A percentile compares a stretch with the other conserved stretches of the same genome.
phyloP scores from a whole-genome alignment of 148 eudicot species.

The Amaranthus palmeri region DNA sequence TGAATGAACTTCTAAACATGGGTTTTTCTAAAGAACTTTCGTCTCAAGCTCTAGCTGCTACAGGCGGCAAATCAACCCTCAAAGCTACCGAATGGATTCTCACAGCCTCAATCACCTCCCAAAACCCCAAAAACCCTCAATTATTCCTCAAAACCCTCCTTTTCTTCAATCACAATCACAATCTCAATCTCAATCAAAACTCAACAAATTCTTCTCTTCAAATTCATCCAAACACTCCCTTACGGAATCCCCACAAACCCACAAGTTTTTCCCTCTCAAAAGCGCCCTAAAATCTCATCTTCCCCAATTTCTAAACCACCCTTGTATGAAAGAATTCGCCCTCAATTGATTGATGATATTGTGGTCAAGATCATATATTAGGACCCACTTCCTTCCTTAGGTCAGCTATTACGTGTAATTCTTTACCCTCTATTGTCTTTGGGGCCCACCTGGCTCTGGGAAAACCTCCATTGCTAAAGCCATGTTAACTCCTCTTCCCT shows the following conservation, averaged over 20 bases:
- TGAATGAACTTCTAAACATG: constrained; percentile 58
- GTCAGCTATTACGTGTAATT: constrained; percentile 46
- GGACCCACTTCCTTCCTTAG: constrained; percentile 42
- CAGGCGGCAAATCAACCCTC: constrained; percentile 46
- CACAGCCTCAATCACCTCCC: constrained; percentile 21
- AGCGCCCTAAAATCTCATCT: constrained; percentile 29
- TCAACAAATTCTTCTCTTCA: constrained; percentile 28
- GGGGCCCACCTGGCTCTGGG: constrained; percentile 99
- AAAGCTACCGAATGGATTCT: constrained; percentile 71
- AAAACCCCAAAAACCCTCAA: constrained; percentile 14
- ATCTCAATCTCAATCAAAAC: constrained; percentile 26
- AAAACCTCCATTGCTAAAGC: constrained; percentile 86
- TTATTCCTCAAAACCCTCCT: not conserved
- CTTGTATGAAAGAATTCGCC: constrained; percentile 75
- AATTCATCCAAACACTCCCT: constrained; percentile 28
- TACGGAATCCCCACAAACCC: constrained; percentile 28
- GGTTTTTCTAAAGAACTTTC: constrained; percentile 58
- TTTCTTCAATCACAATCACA: constrained; percentile 6
- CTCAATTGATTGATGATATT: constrained; percentile 45
- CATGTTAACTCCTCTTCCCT: constrained; percentile 23
- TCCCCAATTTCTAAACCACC: constrained; percentile 27
- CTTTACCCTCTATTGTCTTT: constrained; percentile 67
- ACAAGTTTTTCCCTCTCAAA: constrained; percentile 10
- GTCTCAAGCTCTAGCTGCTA: constrained; percentile 51
- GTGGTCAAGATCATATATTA: constrained; percentile 72